These are phyloP conservation scores for Xylariaceae sp. DNA, from an alignment of 2,329 filamentous ascomycete species.

Conservation along the genomic window DNA sequence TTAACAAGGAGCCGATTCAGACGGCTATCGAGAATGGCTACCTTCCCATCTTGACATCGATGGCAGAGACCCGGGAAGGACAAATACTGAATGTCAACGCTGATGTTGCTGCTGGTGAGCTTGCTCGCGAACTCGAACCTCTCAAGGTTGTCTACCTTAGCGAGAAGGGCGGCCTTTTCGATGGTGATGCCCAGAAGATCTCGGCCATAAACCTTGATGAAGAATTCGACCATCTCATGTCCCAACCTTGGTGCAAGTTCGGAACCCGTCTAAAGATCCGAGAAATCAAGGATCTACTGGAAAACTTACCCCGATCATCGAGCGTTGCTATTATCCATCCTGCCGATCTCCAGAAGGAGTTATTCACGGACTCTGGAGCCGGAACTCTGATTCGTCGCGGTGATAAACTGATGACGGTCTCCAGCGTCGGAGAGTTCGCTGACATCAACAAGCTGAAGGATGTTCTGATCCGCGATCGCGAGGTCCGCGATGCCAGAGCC, in stretches of 20 bases:
- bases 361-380: slow-evolving; percentile 93
- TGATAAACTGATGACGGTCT: slow-evolving; percentile 77
- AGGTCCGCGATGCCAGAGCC: slow-evolving; percentile 74
- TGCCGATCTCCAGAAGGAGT: slow-evolving; percentile 89
- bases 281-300: slow-evolving; percentile 91
- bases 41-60: slow-evolving; percentile 89
- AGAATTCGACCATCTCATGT: slow-evolving; percentile 90
- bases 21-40: slow-evolving; percentile 87
- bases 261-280: slow-evolving; percentile 95
- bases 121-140: slow-evolving; percentile 83
- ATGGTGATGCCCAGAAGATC: slow-evolving; percentile 91
- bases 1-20: slow-evolving; percentile 88
- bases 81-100: slow-evolving; percentile 97
- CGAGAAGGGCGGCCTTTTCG: slow-evolving; percentile 94
- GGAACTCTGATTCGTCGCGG: slow-evolving; percentile 90
- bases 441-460: slow-evolving; percentile 75
- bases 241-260: slow-evolving; percentile 90
- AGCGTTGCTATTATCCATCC: slow-evolving; percentile 98
- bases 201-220: slow-evolving; percentile 96
- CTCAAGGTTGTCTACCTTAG: slow-evolving; percentile 98
- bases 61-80: slow-evolving; percentile 89
- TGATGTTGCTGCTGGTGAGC: slow-evolving; percentile 90
- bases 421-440: slow-evolving; percentile 67
- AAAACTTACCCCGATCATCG: slow-evolving; percentile 82
- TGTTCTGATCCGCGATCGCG: slow-evolving; percentile 75